phyloP scores from a whole-genome alignment of 2,329 filamentous ascomycete species.

The Penicillium sp. region DNA sequence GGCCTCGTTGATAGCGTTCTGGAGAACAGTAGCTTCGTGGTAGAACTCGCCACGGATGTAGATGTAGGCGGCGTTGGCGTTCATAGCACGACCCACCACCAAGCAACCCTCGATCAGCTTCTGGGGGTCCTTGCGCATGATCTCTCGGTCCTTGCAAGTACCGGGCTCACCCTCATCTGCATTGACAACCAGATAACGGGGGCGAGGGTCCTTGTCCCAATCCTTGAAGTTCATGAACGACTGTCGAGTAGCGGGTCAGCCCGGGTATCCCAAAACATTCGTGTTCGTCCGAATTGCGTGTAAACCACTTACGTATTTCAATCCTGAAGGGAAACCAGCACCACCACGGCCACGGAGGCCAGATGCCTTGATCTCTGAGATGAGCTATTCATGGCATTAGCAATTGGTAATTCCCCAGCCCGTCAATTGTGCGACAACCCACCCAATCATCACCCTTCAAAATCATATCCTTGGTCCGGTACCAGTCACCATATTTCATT shows the following conservation, averaged over 20 bases:
- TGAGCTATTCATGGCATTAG: conserved; percentile 62
- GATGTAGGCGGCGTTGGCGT: conserved; percentile 97
- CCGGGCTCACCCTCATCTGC: conserved; percentile 98
- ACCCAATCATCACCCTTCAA: conserved; percentile 96
- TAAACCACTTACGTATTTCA: conserved; percentile 84
- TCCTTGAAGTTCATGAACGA: conserved; percentile 99
- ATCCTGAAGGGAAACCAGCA: conserved; percentile 93
- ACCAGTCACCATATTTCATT: conserved; percentile 98
- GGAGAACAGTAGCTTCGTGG: conserved; percentile 88
- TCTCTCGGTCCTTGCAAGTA: conserved; percentile 99
- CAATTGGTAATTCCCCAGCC: conserved; percentile 9
- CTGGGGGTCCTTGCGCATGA: conserved; percentile 99
- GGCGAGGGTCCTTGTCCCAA: conserved; percentile 97
- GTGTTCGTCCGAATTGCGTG: not conserved
- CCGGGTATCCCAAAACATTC: conserved; percentile 15
- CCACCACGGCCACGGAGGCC: conserved; percentile 93
- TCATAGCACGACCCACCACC: conserved; percentile 95
- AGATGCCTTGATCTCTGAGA: conserved; percentile 94
- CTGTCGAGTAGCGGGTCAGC: conserved; percentile 48
- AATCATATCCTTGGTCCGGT: conserved; percentile 98
- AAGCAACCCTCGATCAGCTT: conserved; percentile 98
- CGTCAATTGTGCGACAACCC: conserved; percentile 23
- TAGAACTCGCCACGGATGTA: conserved; percentile 99
- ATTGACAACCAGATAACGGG: conserved; percentile 95
- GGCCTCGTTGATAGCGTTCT: conserved; percentile 95